Percentiles rank a stretch among this genome's conserved stretches.
Conservation (phyloP, 179 eudicot genomes). For the Heliamphora pulchella region DNA sequence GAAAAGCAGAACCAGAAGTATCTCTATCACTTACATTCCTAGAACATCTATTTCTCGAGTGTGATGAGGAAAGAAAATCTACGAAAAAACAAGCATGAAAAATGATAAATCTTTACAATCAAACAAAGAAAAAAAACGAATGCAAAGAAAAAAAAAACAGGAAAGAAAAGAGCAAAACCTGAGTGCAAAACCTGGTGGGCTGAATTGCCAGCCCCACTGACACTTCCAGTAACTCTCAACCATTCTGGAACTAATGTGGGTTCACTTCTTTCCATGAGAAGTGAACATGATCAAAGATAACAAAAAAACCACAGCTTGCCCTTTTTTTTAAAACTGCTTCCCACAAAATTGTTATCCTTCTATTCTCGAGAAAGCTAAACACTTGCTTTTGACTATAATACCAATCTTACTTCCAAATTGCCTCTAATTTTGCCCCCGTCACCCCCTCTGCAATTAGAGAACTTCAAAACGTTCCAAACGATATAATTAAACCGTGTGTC, state of each 20-base stretch:
- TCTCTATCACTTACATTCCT: conserved; percentile 38
- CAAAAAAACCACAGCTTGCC: conserved; percentile 12
- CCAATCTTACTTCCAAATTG: not conserved
- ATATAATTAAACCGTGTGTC: too few relatives aligned
- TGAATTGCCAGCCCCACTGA: conserved; percentile 48
- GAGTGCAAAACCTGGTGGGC: conserved; percentile 42
- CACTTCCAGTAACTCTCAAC: conserved; percentile 62
- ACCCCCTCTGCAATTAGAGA: too few relatives aligned
- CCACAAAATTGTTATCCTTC: not conserved
- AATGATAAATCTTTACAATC: not conserved
- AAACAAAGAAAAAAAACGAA: not conserved
- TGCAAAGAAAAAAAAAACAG: not conserved
- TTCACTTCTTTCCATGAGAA: conserved; percentile 86
- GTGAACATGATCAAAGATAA: conserved; percentile 26
- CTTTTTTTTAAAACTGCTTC: not conserved
- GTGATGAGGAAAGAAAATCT: conserved; percentile 25
- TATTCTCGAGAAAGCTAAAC: too few relatives aligned
- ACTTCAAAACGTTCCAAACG: too few relatives aligned
- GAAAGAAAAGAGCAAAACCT: conserved; percentile 27
- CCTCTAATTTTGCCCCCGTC: not conserved
- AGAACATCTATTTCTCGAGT: conserved; percentile 35
- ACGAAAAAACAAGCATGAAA: conserved; percentile 10
- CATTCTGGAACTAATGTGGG: conserved; percentile 94
- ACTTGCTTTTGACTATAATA: not conserved
- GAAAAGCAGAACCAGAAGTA: conserved; percentile 6